A percentile compares a stretch with the other conserved stretches of the same genome.
Evolutionary conservation across 176 grass and related monocot genomes (phyloP).

Genomic region (Oryza meridionalis): DNA sequence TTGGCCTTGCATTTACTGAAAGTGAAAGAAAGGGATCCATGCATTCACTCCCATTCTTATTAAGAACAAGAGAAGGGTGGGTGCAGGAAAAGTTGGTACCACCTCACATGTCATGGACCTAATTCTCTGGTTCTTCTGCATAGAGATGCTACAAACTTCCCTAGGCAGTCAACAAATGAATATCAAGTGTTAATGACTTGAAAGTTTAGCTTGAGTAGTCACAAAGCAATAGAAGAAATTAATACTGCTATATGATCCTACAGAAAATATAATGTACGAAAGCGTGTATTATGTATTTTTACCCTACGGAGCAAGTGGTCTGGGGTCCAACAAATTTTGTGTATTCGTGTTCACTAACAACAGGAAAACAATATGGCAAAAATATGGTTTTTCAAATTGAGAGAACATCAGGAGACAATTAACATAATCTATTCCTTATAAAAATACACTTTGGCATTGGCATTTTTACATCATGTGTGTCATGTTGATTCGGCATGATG

Average conservation of each 20-base stretch:
- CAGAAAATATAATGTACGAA: neutral
- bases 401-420: neutral
- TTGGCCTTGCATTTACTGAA: neutral
- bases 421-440: neutral
- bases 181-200: neutral
- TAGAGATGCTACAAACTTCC: neutral
- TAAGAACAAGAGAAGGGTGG: neutral
- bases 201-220: neutral
- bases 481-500: neutral
- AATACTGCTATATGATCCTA: neutral
- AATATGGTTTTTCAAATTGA: neutral
- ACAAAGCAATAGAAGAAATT: neutral
- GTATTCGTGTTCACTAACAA: neutral
- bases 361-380: neutral
- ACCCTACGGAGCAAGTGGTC: neutral
- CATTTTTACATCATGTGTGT: neutral
- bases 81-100: neutral
- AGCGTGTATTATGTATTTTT: neutral
- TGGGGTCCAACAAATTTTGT: neutral
- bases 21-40: neutral
- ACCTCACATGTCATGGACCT: constrained; percentile 25
- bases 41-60: constrained; percentile 6
- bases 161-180: neutral
- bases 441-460: neutral
- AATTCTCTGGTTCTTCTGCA: neutral